Evolutionary conservation across 2,329 filamentous ascomycete species (phyloP).

Genomic region (Cladosporium sp.): DNA sequence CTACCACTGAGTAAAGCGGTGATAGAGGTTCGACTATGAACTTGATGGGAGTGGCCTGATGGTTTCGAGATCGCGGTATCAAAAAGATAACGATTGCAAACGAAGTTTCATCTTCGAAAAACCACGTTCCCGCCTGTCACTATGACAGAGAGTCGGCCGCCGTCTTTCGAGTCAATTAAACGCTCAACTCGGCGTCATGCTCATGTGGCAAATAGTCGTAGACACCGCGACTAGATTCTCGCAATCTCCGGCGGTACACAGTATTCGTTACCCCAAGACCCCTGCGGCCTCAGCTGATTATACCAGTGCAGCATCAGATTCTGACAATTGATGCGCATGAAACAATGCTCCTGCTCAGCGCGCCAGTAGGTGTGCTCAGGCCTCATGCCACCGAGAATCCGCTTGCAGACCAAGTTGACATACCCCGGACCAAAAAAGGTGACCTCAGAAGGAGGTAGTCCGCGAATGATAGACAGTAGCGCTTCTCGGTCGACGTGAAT

Average conservation of each 20-base stretch:
- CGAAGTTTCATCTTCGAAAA: not conserved
- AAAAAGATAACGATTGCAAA: not conserved
- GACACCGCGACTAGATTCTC: not conserved
- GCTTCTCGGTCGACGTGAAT: slow-evolving; percentile 26
- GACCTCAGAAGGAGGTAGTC: slow-evolving; percentile 9
- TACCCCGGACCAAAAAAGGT: slow-evolving; percentile 5
- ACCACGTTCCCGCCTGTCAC: not conserved
- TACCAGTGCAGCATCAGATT: slow-evolving; percentile 21
- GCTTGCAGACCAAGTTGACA: slow-evolving; percentile 17
- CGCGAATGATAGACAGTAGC: slow-evolving; percentile 21
- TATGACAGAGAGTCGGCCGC: not conserved
- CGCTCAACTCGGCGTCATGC: not conserved
- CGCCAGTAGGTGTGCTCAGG: slow-evolving; percentile 14
- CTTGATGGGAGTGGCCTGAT: not conserved
- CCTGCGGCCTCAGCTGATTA: slow-evolving; percentile 8
- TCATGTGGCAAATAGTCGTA: not conserved
- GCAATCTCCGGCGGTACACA: slow-evolving; percentile 16
- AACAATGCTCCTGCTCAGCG: slow-evolving; percentile 16
- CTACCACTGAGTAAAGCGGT: not conserved
- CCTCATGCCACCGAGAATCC: slow-evolving; percentile 15
- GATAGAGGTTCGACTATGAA: no score
- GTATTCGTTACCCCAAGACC: slow-evolving; percentile 16
- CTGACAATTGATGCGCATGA: slow-evolving; percentile 21
- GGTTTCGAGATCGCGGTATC: not conserved
- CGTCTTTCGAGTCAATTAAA: not conserved